Base-by-base conservation (phyloP, 2,329 filamentous ascomycete species). In the Colletotrichum melonis region DNA sequence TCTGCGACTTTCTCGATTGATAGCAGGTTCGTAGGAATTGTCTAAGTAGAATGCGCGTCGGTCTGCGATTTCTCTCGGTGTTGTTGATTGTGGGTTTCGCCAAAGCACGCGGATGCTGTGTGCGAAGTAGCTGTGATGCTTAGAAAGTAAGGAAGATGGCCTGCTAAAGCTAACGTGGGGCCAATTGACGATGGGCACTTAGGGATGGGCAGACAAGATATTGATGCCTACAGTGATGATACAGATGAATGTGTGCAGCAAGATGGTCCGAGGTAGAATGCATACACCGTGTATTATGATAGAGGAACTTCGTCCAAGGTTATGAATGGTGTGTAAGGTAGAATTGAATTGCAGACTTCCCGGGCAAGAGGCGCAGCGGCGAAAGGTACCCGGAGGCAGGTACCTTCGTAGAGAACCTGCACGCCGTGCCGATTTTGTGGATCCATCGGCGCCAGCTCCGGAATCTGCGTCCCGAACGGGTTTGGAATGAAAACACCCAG, bases 401-500 rank as follows among this genome's bases (percentile, higher is more conserved):
- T 46, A n/a, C 42, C 16, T 8, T 8, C 19, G 0, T 6, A 46
- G 42, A 35, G 42, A 19, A 19, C 6, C 30, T 30, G 58, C 35
- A 26, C 11, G 32, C 4, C 32, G 32, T 35, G 32, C 24, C 62
- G 26, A 28, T n/a, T 16, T 12, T 6, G 19, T 52, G 46, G 67
- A 14, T 6, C 62, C 28, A n/a, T n/a, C 67, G 62, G 71, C 62
- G 56, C 67, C 56, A 62, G 28, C 52, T 59, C 64, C 56, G 64
- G 5, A 16, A n/a, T 5, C 1, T 19, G 8, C 19, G 6, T 3
- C 42, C 42, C 1, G 19, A 11, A 22, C 19, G 19, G 6, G 8
- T 22, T 49, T 4, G 19, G 1, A 22, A n/a, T 19, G 19, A 4
- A 22, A n/a, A n/a, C 42, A 49, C 8, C 42, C 4, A 22, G 4